Percentiles rank a stretch among this genome's conserved stretches.
These are phyloP conservation scores for Dictyostelium citrinum DNA, from an alignment of 78 protist genomes.

Conservation along the genomic window DNA sequence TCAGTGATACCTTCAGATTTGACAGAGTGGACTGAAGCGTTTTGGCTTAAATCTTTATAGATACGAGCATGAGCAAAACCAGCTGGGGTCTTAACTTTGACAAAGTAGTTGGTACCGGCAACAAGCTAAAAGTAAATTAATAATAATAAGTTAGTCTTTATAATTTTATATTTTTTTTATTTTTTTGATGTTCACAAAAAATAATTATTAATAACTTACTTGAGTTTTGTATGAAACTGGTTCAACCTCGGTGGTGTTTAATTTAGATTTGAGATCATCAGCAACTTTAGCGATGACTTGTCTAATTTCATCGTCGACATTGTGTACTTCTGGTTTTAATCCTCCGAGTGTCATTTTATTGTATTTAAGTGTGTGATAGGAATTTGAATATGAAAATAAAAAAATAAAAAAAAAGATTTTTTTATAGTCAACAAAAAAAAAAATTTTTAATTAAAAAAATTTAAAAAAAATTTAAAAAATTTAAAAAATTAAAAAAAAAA, in stretches of 20 bases:
- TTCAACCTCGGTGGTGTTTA: not conserved
- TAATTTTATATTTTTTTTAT: not conserved
- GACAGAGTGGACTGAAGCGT: slow-evolving; percentile 12
- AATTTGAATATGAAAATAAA: not conserved
- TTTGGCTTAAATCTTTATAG: not conserved
- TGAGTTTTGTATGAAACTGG: slow-evolving; percentile 25
- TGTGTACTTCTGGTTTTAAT: not conserved
- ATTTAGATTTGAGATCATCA: not conserved
- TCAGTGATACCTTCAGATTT: not conserved
- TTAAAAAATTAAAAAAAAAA: not conserved
- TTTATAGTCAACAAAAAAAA: not conserved
- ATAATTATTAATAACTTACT: slow-evolving; percentile 50
- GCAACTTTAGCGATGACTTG: not conserved
- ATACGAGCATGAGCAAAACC: slow-evolving; percentile 12
- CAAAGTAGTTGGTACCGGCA: slow-evolving; percentile 53
- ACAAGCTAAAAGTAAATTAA: slow-evolving; percentile 19
- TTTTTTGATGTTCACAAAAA: not conserved
- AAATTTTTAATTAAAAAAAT: not conserved
- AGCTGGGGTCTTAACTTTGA: slow-evolving; percentile 14
- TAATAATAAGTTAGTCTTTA: not conserved
- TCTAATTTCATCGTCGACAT: not conserved
- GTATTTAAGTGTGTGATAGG: not conserved
- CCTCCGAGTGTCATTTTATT: not conserved
- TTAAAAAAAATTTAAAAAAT: not conserved
- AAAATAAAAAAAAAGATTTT: not conserved